Evolutionary conservation across 345 rosid species (phyloP).

Genomic region (Moringa oleifera): DNA sequence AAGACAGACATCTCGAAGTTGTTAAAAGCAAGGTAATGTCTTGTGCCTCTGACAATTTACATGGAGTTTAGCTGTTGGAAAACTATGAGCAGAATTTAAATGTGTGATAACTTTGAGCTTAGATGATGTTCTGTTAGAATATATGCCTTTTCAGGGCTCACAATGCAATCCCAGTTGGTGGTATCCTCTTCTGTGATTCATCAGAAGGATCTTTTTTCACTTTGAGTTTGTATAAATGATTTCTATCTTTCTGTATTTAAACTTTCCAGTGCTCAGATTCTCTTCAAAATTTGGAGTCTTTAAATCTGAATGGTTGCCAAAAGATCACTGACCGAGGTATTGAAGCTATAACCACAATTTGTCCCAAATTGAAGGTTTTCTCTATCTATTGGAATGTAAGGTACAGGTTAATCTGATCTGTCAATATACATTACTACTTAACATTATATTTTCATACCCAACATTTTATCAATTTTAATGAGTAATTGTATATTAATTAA

Average conservation of each 20-base stretch:
- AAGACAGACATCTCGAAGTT: slow-evolving; percentile 60
- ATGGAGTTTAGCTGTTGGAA: not conserved
- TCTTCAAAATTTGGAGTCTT: slow-evolving; percentile 57
- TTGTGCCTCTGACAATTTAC: not conserved
- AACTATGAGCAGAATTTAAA: too few relatives aligned
- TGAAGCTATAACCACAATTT: slow-evolving; percentile 54
- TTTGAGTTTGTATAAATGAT: too few relatives aligned
- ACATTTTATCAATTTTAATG: slow-evolving; percentile 7
- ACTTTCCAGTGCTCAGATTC: slow-evolving; percentile 44
- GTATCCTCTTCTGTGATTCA: slow-evolving; percentile 1
- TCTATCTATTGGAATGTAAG: slow-evolving; percentile 95
- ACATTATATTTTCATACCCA: slow-evolving; percentile 8
- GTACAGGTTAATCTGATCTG: slow-evolving; percentile 30
- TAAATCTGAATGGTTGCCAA: slow-evolving; percentile 92
- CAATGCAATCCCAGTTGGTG: not conserved
- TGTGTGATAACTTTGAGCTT: not conserved
- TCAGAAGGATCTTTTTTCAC: not conserved
- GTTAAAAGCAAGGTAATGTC: slow-evolving; percentile 44
- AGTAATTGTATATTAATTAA: not conserved
- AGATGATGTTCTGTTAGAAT: not conserved
- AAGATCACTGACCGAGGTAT: slow-evolving; percentile 87
- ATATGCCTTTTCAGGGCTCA: not conserved
- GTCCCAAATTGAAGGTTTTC: slow-evolving; percentile 62
- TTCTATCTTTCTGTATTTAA: slow-evolving; percentile 8
- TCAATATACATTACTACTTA: not conserved